phyloP scores from a whole-genome alignment of 2,329 filamentous ascomycete genomes.

The Clonostachys sp. region DNA sequence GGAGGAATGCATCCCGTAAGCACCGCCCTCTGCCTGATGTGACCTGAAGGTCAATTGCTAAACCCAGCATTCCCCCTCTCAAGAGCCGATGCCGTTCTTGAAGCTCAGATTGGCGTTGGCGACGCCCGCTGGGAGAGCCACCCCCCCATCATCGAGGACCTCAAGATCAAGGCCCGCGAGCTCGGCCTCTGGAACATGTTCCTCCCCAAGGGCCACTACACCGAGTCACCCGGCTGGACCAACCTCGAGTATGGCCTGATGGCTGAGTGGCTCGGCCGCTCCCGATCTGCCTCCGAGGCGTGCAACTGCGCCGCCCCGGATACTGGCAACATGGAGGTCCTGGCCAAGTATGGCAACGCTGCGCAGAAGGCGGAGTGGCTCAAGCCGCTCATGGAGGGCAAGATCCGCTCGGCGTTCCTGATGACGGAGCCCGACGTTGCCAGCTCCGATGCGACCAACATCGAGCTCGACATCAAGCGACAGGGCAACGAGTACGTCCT shows the following conservation, averaged over 20 bases:
- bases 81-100: constrained; percentile 73
- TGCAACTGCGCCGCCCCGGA: constrained; percentile 89
- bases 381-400: constrained; percentile 72
- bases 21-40: background rate
- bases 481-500: constrained; percentile 88
- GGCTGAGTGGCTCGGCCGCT: constrained; percentile 93
- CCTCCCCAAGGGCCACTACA: constrained; percentile 90
- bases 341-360: constrained; percentile 86
- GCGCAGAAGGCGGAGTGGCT: constrained; percentile 84
- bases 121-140: constrained; percentile 74
- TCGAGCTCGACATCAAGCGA: constrained; percentile 73
- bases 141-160: constrained; percentile 77
- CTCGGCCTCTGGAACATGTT: constrained; percentile 99
- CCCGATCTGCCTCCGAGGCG: constrained; percentile 75
- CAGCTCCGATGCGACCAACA: constrained; percentile 89
- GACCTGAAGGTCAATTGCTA: background rate
- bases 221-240: constrained; percentile 87
- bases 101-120: constrained; percentile 75
- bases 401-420: constrained; percentile 85
- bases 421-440: constrained; percentile 93
- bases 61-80: background rate
- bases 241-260: constrained; percentile 98
- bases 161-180: constrained; percentile 78
- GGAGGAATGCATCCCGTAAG: constrained; percentile 83
- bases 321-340: constrained; percentile 92